phyloP scores from a whole-genome alignment of 805 yeast species.

The Sugiyamaella chiloensis region DNA sequence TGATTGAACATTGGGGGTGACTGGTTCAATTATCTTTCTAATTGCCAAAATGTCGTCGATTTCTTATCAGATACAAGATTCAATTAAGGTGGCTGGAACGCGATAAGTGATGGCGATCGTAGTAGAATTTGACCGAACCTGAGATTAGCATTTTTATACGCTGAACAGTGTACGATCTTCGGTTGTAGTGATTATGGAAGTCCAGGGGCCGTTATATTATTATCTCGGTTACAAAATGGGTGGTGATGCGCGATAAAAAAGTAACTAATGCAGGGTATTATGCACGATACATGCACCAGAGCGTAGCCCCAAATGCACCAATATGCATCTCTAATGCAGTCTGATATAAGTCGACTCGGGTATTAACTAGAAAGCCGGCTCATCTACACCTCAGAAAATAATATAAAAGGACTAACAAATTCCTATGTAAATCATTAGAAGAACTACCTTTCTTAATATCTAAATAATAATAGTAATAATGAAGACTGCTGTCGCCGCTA shows the following conservation, averaged over 20 bases:
- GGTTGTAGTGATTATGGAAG: no score
- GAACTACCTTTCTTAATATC: not conserved
- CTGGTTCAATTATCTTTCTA: no score
- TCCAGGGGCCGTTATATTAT: not conserved
- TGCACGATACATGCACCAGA: not conserved
- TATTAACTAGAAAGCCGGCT: no score
- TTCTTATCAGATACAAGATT: no score
- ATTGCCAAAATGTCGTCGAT: no score
- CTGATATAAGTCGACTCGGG: not conserved
- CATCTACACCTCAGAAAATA: not conserved
- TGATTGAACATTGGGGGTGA: no score
- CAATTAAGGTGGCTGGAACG: no score
- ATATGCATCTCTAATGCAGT: not conserved
- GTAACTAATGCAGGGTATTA: not conserved
- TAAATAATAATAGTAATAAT: constrained; percentile 1
- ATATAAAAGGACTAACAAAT: not conserved
- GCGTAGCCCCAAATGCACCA: constrained; percentile 1
- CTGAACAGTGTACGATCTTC: no score
- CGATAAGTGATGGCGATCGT: no score
- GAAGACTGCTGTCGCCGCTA: constrained; percentile 10
- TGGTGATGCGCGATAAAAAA: not conserved
- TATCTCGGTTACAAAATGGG: not conserved
- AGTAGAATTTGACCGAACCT: no score
- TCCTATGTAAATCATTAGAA: not conserved
- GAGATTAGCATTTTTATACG: no score